A percentile compares a stretch with the other conserved stretches of the same genome.
Evolutionary conservation across 2,329 filamentous ascomycete genomes (phyloP).

Genomic region (Alternaria sp.): DNA sequence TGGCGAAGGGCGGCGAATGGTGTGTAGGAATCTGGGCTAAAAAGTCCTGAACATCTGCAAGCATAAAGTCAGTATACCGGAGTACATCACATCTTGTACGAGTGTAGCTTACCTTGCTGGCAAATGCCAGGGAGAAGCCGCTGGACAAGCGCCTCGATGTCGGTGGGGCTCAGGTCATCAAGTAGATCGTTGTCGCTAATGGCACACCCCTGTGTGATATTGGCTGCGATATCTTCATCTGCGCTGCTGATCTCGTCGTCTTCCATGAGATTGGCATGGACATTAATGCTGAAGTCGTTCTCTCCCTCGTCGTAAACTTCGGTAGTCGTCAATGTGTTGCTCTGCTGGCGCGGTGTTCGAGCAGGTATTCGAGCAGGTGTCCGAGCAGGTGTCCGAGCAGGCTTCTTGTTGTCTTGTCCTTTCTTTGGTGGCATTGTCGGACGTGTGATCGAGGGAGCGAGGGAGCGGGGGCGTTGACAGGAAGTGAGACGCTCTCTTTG

Average conservation of each 20-base stretch:
- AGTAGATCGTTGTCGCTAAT: neutral
- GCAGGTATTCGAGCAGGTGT: neutral
- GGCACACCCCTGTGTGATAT: neutral
- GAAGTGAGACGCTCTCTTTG: neutral
- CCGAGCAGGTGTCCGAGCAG: neutral
- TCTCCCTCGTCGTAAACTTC: neutral
- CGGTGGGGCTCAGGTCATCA: neutral
- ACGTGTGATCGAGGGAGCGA: neutral
- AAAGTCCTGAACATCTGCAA: neutral
- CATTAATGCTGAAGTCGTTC: neutral
- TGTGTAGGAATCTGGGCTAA: neutral
- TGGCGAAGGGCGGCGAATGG: neutral
- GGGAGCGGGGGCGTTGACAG: neutral
- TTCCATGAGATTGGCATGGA: neutral
- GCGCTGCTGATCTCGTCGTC: neutral
- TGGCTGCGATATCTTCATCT: too few species aligned
- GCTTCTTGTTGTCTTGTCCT: neutral
- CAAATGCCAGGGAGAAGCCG: neutral
- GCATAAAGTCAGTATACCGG: neutral
- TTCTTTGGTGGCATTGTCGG: neutral
- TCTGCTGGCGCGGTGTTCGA: neutral
- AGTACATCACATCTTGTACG: neutral
- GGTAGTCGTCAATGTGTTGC: neutral
- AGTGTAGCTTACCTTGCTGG: neutral
- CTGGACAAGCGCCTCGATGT: neutral